Base-by-base conservation (phyloP, 2,329 filamentous ascomycete species). In the Lecanoromycetidae sp. region DNA sequence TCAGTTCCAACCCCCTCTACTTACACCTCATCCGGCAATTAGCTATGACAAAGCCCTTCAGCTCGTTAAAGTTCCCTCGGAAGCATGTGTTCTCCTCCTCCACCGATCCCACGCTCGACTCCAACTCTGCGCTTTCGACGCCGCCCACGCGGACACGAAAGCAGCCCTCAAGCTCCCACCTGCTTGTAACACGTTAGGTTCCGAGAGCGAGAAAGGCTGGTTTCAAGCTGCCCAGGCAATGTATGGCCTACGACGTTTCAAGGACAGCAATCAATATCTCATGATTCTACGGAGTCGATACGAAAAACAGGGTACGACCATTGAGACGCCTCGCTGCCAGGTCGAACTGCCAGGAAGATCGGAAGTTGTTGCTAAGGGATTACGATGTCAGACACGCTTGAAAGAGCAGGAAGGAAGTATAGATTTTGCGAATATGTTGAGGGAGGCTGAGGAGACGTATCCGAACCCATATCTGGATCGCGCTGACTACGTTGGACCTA, bases 401-500 rank as follows among this genome's bases (percentile, higher is more conserved):
- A 27, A 22, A 17, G 71, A 76, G 52, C 56, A 68, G 37, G 41
- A 61, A 12, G 71, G 71, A 1, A 49, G 49, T 0, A 74, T 71
- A 44, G 34, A 55, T 3, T 74, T 66, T 54, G 52, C 13, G 5
- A 47, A 36, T 1, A 66, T 66, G 63, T 62, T 64, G 34, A 52
- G 57, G 34, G 60, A 70, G 25, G 62, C 66, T 1, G 48, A 32
- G 1, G 57, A 55, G n/a, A 46, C 48, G n/a, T 57, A 54, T 0
- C 64, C 67, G 3, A 32, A 38, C 25, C 68, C 71, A 0, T 46
- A 64, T 4, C 54, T 76, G 1, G 72, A 76, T 52, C 68, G 63
- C 46, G 71, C 69, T 0, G 73, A 66, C 1, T 77, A 65, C 50
- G 60, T 61, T 6, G 60, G 57, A 0, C 63, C 65, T 0, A 67